Percentiles rank a stretch among this genome's conserved stretches.
These are phyloP conservation scores for Pyracantha coccinea DNA, from an alignment of 331 rosid species.

Conservation along the genomic window DNA sequence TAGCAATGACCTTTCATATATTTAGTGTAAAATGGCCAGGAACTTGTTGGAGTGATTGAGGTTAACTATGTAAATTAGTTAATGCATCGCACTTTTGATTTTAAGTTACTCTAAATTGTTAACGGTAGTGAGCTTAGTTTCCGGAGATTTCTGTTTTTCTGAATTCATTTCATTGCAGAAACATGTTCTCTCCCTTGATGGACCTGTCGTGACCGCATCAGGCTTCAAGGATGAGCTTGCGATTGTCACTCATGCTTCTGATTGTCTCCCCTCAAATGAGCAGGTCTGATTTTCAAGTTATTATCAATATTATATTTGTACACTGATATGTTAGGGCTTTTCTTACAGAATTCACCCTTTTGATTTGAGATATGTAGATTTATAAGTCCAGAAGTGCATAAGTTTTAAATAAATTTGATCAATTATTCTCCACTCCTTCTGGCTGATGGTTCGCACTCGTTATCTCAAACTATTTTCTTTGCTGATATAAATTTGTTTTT, in stretches of 20 bases:
- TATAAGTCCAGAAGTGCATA: no score
- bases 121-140: not conserved
- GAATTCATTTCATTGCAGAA: constrained; percentile 45
- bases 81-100: not conserved
- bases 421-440: no score
- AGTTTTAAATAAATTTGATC: no score
- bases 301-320: not conserved
- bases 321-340: not conserved
- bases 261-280: constrained; percentile 58
- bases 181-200: constrained; percentile 65
- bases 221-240: constrained; percentile 87
- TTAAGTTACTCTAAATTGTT: not conserved
- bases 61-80: not conserved
- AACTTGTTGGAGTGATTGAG: not conserved
- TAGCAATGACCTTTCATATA: not conserved
- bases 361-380: no score
- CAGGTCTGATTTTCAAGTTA: constrained; percentile 44
- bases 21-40: not conserved
- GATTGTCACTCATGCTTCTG: constrained; percentile 73
- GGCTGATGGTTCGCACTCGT: not conserved
- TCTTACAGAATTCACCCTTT: no score
- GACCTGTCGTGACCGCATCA: constrained; percentile 90
- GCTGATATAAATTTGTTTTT: constrained; percentile 8
- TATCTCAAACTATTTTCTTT: not conserved
- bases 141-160: constrained; percentile 11